These are phyloP conservation scores for Salix caprea DNA, from an alignment of 345 rosid genomes.

Conservation along the genomic window DNA sequence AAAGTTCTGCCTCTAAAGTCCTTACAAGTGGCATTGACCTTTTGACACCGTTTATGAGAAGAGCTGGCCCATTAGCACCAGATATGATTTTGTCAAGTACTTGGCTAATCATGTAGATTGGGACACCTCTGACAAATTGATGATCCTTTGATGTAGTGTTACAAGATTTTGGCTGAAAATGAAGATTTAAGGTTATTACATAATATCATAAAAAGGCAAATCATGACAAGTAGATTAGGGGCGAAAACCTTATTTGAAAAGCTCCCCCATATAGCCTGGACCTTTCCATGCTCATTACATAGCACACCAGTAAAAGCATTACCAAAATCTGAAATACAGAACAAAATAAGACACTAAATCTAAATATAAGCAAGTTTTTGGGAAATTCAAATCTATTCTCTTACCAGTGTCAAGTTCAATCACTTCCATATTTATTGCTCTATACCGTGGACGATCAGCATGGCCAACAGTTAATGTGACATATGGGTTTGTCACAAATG, in stretches of 20 bases:
- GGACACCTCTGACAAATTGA: constrained; percentile 88
- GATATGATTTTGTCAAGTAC: constrained; percentile 65
- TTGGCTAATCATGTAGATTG: constrained; percentile 59
- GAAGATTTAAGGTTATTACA: constrained; percentile 6
- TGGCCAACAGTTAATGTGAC: constrained; percentile 70
- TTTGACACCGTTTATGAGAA: constrained; percentile 76
- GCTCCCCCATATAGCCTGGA: constrained; percentile 93
- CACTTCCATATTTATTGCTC: constrained; percentile 93
- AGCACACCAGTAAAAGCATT: constrained; percentile 84
- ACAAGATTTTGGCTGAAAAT: constrained; percentile 59
- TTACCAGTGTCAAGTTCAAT: constrained; percentile 89
- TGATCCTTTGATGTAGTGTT: constrained; percentile 65
- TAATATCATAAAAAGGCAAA: constrained; percentile 5
- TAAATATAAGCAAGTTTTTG: background rate
- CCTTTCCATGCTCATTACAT: constrained; percentile 77
- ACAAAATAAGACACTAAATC: background rate
- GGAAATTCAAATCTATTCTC: background rate
- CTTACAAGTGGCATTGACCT: constrained; percentile 85
- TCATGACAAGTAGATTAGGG: constrained; percentile 6
- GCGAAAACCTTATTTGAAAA: constrained; percentile 76
- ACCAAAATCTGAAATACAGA: constrained; percentile 68
- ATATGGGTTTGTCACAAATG: constrained; percentile 81
- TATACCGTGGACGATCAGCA: constrained; percentile 78
- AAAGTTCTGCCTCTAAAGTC: constrained; percentile 81
- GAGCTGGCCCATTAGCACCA: constrained; percentile 65